A percentile compares a stretch with the other conserved stretches of the same genome.
Conservation (phyloP, 163 green algal genomes). For the Volvox carteri region DNA sequence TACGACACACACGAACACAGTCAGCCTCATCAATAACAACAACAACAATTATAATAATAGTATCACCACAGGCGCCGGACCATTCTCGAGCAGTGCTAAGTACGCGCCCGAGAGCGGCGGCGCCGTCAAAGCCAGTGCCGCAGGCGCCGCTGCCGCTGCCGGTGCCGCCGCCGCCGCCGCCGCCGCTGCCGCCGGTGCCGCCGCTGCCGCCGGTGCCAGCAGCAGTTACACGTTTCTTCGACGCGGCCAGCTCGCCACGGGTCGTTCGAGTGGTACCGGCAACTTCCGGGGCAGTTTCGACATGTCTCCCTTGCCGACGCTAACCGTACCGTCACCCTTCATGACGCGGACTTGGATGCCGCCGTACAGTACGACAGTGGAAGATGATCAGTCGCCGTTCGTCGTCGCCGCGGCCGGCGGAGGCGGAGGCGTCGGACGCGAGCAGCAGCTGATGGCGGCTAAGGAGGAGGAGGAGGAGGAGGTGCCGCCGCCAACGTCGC, state of each 20-base stretch:
- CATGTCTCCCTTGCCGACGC: background rate
- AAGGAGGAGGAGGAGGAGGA: background rate
- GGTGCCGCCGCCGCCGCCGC: background rate
- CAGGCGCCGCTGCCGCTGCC: background rate
- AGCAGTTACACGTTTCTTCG: background rate
- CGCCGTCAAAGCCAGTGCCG: background rate
- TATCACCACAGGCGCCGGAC: background rate
- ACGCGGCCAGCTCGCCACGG: background rate
- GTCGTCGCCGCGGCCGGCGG: too few species aligned
- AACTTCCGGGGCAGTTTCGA: constrained; percentile 5
- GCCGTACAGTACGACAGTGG: background rate
- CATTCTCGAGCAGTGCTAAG: background rate
- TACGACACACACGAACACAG: background rate
- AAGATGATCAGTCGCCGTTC: constrained; percentile 15
- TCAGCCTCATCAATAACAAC: background rate
- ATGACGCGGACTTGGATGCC: background rate
- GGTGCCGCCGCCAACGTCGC: background rate
- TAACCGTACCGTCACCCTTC: background rate
- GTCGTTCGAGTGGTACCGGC: too few species aligned
- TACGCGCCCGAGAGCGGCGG: background rate
- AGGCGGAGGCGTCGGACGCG: too few species aligned
- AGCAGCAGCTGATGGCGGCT: background rate
- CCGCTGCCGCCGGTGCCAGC: constrained; percentile 1
- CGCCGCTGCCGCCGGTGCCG: background rate
- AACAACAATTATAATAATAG: background rate